Conservation (phyloP, 768 basidiomycete species). For the Xanthoconium purpureum region DNA sequence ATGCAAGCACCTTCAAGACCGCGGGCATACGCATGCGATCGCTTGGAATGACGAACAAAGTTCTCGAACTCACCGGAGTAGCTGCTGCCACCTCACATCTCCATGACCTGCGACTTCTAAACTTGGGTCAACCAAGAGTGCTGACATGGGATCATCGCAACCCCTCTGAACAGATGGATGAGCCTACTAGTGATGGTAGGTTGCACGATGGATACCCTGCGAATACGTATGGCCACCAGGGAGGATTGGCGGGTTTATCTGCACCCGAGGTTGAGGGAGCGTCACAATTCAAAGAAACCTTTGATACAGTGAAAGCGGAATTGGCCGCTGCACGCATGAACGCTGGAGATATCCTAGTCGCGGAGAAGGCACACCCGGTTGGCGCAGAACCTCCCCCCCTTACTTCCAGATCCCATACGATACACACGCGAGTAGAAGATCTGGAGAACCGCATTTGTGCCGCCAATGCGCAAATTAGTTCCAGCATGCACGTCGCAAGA, state of each 20-base stretch:
- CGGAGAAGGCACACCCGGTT: constrained; percentile 15
- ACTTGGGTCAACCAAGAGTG: constrained; percentile 23
- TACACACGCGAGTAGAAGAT: constrained; percentile 60
- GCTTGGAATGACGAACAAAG: constrained; percentile 61
- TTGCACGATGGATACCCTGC: constrained; percentile 28
- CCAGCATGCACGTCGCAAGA: constrained; percentile 67
- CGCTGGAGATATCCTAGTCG: constrained; percentile 24
- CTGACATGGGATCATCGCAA: constrained; percentile 44
- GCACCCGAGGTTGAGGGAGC: constrained; percentile 58
- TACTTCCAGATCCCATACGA: constrained; percentile 51
- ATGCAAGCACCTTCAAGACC: constrained; percentile 89
- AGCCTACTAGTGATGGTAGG: constrained; percentile 23
- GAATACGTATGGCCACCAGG: constrained; percentile 26
- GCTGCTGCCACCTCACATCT: constrained; percentile 86
- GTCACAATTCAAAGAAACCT: constrained; percentile 75
- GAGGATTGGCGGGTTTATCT: constrained; percentile 31
- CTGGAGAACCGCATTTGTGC: constrained; percentile 57
- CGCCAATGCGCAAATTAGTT: constrained; percentile 57
- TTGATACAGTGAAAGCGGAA: constrained; percentile 84
- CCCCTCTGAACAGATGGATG: constrained; percentile 37
- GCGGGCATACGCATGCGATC: constrained; percentile 79
- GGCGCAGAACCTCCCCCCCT: constrained; percentile 26
- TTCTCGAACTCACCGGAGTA: constrained; percentile 74
- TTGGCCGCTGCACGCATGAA: constrained; percentile 53
- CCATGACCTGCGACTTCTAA: constrained; percentile 54